Evolutionary conservation across 192 early-diverging fungal genomes (phyloP).

Genomic region (Pilaira anomala): DNA sequence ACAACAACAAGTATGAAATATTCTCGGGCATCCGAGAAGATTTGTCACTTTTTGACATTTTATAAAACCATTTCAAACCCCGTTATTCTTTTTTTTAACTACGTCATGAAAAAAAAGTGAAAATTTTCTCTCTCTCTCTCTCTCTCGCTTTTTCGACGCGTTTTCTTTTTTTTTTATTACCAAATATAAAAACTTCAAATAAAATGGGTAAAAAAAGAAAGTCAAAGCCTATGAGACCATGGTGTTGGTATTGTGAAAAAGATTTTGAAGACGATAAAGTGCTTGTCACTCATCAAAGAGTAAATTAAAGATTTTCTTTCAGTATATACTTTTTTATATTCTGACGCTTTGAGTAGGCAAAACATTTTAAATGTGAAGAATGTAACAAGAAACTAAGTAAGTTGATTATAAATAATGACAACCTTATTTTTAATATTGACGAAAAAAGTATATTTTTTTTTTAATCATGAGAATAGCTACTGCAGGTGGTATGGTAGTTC

Average conservation of each 20-base stretch:
- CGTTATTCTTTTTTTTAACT: neutral
- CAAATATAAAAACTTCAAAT: neutral
- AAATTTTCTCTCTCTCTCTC: neutral
- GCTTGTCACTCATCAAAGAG: constrained; percentile 86
- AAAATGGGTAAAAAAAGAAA: constrained; percentile 68
- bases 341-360: constrained; percentile 43
- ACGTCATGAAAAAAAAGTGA: too few species aligned
- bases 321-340: neutral
- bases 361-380: constrained; percentile 89
- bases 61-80: neutral
- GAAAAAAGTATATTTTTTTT: too few species aligned
- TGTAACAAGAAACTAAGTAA: constrained; percentile 65
- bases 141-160: neutral
- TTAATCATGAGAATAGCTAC: too few species aligned
- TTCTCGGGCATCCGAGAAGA: too few species aligned
- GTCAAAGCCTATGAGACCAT: constrained; percentile 59
- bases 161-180: neutral
- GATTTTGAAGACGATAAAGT: constrained; percentile 96
- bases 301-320: neutral
- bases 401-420: too few species aligned
- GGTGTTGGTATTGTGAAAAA: constrained; percentile 95
- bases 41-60: too few species aligned
- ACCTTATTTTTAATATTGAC: too few species aligned
- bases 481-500: constrained; percentile 86
- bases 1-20: too few species aligned